Evolutionary conservation across 2,329 filamentous ascomycete genomes (phyloP).

Genomic region (Sarocladium kiliense): DNA sequence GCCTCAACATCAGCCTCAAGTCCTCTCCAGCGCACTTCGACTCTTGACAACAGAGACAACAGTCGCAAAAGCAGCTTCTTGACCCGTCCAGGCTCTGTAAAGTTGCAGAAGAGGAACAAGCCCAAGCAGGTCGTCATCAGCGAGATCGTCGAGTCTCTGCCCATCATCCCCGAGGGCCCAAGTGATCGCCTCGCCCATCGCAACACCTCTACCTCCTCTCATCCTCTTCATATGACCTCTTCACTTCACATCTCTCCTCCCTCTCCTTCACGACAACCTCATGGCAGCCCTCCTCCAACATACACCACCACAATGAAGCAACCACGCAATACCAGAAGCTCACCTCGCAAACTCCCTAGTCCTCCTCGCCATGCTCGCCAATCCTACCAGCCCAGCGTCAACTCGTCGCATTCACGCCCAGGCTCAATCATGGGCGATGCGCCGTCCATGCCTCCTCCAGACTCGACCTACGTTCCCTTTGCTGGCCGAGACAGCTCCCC

Average conservation of each 20-base stretch:
- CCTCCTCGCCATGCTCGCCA: conserved; percentile 12
- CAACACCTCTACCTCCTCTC: conserved; percentile 11
- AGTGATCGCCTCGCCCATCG: conserved; percentile 30
- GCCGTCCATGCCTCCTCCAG: conserved; percentile 56
- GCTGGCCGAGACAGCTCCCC: conserved; percentile 39
- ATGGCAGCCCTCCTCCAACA: conserved; percentile 5
- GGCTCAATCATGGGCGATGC: conserved; percentile 51
- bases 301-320: conserved; percentile 8
- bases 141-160: conserved; percentile 36
- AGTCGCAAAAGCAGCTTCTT: conserved; percentile 14
- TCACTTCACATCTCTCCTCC: not conserved
- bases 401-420: conserved; percentile 38
- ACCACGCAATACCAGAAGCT: conserved; percentile 25
- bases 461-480: conserved; percentile 58
- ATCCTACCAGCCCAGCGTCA: conserved; percentile 49
- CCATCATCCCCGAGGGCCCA: conserved; percentile 46
- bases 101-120: conserved; percentile 39
- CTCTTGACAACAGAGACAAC: conserved; percentile 5
- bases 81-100: conserved; percentile 34
- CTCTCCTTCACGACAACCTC: not conserved
- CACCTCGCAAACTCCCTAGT: conserved; percentile 38
- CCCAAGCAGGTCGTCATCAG: conserved; percentile 22
- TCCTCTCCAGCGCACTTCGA: not conserved
- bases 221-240: not conserved
- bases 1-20: not conserved